phyloP scores from a whole-genome alignment of 495 filamentous ascomycete species.

The Achaetomiella virescens region DNA sequence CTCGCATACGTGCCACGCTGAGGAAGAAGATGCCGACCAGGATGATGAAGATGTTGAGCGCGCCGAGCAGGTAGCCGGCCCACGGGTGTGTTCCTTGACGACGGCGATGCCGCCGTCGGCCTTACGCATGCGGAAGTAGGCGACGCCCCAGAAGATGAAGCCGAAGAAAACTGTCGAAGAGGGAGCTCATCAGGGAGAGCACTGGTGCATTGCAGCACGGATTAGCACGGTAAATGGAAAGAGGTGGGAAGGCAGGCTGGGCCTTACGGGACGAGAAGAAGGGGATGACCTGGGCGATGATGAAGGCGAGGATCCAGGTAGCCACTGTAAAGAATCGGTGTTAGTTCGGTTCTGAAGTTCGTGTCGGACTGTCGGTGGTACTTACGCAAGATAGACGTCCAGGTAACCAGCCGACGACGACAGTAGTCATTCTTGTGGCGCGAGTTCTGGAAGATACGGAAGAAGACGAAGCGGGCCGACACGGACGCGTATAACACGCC shows the following conservation, averaged over 20 bases:
- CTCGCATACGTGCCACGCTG: constrained; percentile 74
- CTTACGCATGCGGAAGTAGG: constrained; percentile 74
- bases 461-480: constrained; percentile 80
- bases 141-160: constrained; percentile 90
- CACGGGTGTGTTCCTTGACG: constrained; percentile 51
- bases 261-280: constrained; percentile 73
- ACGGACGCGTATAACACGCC: constrained; percentile 85
- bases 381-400: constrained; percentile 62
- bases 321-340: constrained; percentile 29
- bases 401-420: constrained; percentile 68
- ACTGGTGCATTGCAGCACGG: constrained; percentile 33
- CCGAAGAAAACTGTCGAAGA: constrained; percentile 92
- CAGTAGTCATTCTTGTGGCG: constrained; percentile 73
- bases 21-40: constrained; percentile 69
- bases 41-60: constrained; percentile 65
- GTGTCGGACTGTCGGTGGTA: neutral
- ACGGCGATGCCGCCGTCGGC: constrained; percentile 60
- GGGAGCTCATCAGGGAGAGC: constrained; percentile 76
- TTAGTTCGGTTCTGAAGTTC: neutral
- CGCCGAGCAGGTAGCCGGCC: constrained; percentile 54
- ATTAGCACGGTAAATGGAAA: neutral
- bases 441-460: constrained; percentile 71
- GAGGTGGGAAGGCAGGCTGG: neutral
- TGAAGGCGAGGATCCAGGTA: constrained; percentile 72
- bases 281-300: constrained; percentile 83